A percentile compares a stretch with the other conserved stretches of the same genome.
Conservation (phyloP, 805 yeast genomes). For the Martiniozyma abietophila region DNA sequence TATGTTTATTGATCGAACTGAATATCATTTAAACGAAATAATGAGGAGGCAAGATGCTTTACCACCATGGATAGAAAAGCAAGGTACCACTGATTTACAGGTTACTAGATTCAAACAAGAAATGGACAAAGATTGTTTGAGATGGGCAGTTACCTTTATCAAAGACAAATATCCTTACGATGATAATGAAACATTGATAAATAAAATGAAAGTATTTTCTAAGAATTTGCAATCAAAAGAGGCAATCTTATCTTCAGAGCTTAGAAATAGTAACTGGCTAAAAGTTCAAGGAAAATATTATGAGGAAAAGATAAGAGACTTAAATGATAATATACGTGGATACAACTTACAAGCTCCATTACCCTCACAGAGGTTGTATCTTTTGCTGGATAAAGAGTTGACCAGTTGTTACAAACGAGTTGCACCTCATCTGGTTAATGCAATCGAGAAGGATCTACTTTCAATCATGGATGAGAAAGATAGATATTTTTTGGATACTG, state of each 20-base stretch:
- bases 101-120: slow-evolving; percentile 38
- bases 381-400: slow-evolving; percentile 36
- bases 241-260: slow-evolving; percentile 12
- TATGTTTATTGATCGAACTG: slow-evolving; percentile 58
- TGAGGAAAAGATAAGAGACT: slow-evolving; percentile 26
- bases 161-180: slow-evolving; percentile 21
- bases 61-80: slow-evolving; percentile 89
- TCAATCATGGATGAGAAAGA: too few species aligned
- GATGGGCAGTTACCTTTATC: slow-evolving; percentile 22
- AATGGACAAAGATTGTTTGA: slow-evolving; percentile 33
- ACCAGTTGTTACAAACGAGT: slow-evolving; percentile 29
- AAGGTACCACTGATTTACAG: slow-evolving; percentile 43
- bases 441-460: too few species aligned
- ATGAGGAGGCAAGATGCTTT: slow-evolving; percentile 65
- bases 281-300: slow-evolving; percentile 23
- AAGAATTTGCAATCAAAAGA: too few species aligned
- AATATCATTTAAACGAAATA: slow-evolving; percentile 71
- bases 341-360: slow-evolving; percentile 59
- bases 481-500: too few species aligned
- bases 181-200: slow-evolving; percentile 13
- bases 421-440: slow-evolving; percentile 16
- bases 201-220: slow-evolving; percentile 13
- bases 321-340: slow-evolving; percentile 44
- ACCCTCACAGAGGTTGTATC: slow-evolving; percentile 48
- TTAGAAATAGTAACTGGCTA: slow-evolving; percentile 31